Evolutionary conservation across 2,329 filamentous ascomycete species (phyloP), one percentile per base, ranked within the genome.

Genomic region (Diplodia intermedia): DNA sequence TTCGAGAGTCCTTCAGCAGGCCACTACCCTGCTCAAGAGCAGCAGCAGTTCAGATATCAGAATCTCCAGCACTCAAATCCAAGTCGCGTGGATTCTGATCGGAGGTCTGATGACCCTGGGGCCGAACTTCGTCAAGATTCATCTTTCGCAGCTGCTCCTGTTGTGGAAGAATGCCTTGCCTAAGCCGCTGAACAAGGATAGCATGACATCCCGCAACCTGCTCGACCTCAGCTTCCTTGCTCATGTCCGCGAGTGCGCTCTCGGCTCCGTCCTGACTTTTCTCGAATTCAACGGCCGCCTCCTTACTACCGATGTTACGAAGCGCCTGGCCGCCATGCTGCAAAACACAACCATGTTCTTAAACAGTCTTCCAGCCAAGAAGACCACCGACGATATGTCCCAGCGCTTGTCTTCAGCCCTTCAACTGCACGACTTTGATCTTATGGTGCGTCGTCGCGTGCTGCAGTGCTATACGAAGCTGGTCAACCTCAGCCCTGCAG

Each of bases 51-150:
- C 93, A 1, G 94, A 99, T 76, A 83, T 99, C 65, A 89, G 94
- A 33, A 89, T 95, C 43, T 97, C 95, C 7, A 92, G 92, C 74
- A 97, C 93, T 1, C 95, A 99, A 76, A 93, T 99, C 29, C 95
- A 99, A 77, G 94, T 99, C 2, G 95, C 95, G 5, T 99, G 95
- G 94, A 96, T 97, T 57, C 83, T 99, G 68, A 97, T 99, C 56
- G 95, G 96, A 47, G 95, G 96, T 0, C 82, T 99, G 66, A 98
- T 98, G 94, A 93, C 94, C 0, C 86, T 99, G 0, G 95, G 95
- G 0, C 94, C 95, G 4, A 98, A 97, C 78, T 99, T 99, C 78
- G 94, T 98, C 79, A 99, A 99, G 81, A 98, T 98, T 29, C 95
- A 99, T 79, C 86, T 99, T 8, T 94, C 94, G 2, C 95, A 99